Conservation (phyloP, 441 rosid genomes). For the Euphorbia celastroides region DNA sequence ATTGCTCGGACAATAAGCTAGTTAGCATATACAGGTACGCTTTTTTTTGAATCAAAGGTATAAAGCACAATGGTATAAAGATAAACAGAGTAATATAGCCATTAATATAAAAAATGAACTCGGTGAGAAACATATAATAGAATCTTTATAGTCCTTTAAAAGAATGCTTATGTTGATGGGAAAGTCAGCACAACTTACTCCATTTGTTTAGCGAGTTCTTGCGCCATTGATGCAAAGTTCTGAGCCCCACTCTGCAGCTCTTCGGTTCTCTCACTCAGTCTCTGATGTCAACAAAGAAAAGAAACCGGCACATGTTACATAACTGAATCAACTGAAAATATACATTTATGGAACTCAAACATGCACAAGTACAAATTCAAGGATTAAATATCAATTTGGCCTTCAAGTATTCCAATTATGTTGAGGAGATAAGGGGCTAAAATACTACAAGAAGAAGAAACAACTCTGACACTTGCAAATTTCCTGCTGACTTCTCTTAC, state of each 20-base stretch:
- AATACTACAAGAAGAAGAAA: too few relatives aligned
- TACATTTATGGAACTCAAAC: neutral
- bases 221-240: conserved; percentile 71
- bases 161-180: neutral
- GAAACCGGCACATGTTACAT: neutral
- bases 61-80: too few relatives aligned
- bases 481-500: too few relatives aligned
- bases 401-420: neutral
- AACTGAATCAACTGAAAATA: neutral
- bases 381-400: neutral
- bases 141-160: neutral
- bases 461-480: too few relatives aligned
- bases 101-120: neutral
- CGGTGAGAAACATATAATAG: neutral
- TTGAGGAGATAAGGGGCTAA: too few relatives aligned
- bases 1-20: too few relatives aligned
- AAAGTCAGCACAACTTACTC: conserved; percentile 25
- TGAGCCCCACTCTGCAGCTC: conserved; percentile 84
- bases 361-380: neutral
- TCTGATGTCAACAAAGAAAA: conserved; percentile 33
- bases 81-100: neutral
- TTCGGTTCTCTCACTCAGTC: conserved; percentile 52
- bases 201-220: conserved; percentile 78
- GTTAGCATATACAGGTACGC: too few relatives aligned
- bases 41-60: too few relatives aligned